Evolutionary conservation across 176 grass and related monocot genomes (phyloP).

Genomic region (Aegilops tauschii): DNA sequence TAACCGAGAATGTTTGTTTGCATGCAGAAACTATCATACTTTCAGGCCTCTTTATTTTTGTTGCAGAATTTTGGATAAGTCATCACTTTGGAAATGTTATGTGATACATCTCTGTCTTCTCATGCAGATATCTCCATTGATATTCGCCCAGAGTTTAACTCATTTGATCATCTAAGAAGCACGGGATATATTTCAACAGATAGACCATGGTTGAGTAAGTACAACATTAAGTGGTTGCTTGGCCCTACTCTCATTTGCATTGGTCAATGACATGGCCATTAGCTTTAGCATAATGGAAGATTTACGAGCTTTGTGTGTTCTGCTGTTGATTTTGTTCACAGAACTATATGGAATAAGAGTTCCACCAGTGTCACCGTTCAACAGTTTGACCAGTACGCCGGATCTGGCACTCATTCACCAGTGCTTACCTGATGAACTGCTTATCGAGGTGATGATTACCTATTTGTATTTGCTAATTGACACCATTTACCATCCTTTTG

Average conservation of each 20-base stretch:
- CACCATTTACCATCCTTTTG: conserved; percentile 4
- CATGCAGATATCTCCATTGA: conserved; percentile 68
- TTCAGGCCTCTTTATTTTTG: background rate
- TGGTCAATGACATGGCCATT: conserved; percentile 17
- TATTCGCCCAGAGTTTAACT: conserved; percentile 48
- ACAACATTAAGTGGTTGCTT: conserved; percentile 21
- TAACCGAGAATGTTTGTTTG: background rate
- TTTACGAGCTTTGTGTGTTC: conserved; percentile 14
- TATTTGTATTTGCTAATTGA: background rate
- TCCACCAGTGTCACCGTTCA: conserved; percentile 60
- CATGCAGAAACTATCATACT: background rate
- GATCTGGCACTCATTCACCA: conserved; percentile 86
- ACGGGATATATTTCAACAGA: conserved; percentile 71
- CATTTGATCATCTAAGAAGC: conserved; percentile 54
- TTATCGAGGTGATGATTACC: conserved; percentile 62
- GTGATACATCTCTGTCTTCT: background rate
- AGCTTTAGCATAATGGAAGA: conserved; percentile 2
- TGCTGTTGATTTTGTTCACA: conserved; percentile 38
- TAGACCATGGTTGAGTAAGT: conserved; percentile 95
- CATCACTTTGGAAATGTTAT: background rate
- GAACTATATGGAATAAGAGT: conserved; percentile 91
- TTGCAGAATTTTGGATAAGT: background rate
- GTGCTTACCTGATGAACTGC: conserved; percentile 79
- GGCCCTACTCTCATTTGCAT: background rate
- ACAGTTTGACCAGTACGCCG: conserved; percentile 63